Base-by-base conservation (phyloP, 768 basidiomycete species). In the Neoboletus brunneissimus region DNA sequence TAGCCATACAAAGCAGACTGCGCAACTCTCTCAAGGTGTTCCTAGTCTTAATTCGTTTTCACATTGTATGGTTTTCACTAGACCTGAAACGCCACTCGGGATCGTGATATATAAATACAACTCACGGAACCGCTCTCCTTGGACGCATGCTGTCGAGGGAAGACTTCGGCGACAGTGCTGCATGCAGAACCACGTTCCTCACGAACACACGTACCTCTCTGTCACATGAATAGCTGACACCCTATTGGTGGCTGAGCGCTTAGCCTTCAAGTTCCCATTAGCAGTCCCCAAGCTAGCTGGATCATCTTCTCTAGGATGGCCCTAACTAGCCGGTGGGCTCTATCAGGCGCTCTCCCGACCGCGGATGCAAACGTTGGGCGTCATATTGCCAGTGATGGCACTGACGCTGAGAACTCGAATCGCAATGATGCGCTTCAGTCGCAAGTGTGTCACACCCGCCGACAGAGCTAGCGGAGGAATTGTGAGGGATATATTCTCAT, bases 351-450 rank as follows among this genome's bases (percentile, higher is more conserved):
- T 37, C 52, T 38, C 34, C 20, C 11, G 2, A 25, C 46, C 47
- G 60, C 55, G 44, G 45, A 41, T 32, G 48, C 52, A 48, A 31
- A 50, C 4, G 27, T 40, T 48, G 16, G 38, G 25, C 9, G 16
- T 29, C 13, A 20, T 5, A 47, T 47, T 41, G 15, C 27, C 34
- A 38, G 18, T 34, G 6, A 15, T 51, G n/a, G 8, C 41, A 37
- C 51, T 47, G 48, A 38, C 23, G 20, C 29, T 51, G 34, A 57
- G 32, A 59, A 43, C 6, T 34, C 10, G 38, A 55, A 54, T 23
- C 20, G 37, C 20, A 43, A 12, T 42, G 16, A 31, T 48, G 25
- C 11, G 13, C 13, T 16, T 44, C 34, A 32, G 32, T 11, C 15
- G 16, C 25, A 16, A 32, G 41, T 3, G 23, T n/a, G 22, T 23